These are phyloP conservation scores for Solanum paucissectum DNA, from an alignment of 257 asterid genomes.

Conservation along the genomic window DNA sequence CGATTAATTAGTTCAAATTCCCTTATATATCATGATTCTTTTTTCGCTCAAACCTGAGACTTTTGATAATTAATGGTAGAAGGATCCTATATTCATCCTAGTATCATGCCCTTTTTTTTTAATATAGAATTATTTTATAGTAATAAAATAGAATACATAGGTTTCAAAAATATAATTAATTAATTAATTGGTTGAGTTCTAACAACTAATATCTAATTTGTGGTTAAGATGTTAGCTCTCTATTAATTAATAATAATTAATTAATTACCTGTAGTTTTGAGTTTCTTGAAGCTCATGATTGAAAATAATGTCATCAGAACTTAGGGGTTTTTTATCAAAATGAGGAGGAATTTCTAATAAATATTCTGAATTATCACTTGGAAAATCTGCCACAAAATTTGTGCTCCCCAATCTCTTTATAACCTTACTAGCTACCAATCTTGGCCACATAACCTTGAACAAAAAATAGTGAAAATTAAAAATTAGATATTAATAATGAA, in stretches of 20 bases:
- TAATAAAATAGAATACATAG: neutral
- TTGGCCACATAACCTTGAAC: conserved; percentile 50
- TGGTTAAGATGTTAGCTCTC: neutral
- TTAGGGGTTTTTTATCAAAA: conserved; percentile 12
- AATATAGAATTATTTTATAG: neutral
- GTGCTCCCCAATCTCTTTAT: conserved; percentile 32
- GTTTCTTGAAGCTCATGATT: neutral
- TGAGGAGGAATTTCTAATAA: conserved; percentile 17
- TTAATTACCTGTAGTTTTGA: conserved; percentile 27
- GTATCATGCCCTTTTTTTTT: neutral
- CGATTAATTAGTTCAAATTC: neutral
- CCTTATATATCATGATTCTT: neutral
- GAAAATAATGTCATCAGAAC: conserved; percentile 4
- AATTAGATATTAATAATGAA: neutral
- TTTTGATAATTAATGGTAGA: neutral
- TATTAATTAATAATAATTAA: neutral
- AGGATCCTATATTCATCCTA: neutral
- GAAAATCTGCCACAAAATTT: conserved; percentile 47
- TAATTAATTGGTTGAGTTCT: neutral
- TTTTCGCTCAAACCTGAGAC: neutral
- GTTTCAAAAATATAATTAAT: neutral
- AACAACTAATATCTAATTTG: neutral
- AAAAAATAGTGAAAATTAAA: neutral
- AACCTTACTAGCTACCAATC: conserved; percentile 50
- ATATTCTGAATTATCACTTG: conserved; percentile 11